A percentile compares a stretch with the other conserved stretches of the same genome.
phyloP scores from a whole-genome alignment of 179 eudicot species.

The Dionaea muscipula region DNA sequence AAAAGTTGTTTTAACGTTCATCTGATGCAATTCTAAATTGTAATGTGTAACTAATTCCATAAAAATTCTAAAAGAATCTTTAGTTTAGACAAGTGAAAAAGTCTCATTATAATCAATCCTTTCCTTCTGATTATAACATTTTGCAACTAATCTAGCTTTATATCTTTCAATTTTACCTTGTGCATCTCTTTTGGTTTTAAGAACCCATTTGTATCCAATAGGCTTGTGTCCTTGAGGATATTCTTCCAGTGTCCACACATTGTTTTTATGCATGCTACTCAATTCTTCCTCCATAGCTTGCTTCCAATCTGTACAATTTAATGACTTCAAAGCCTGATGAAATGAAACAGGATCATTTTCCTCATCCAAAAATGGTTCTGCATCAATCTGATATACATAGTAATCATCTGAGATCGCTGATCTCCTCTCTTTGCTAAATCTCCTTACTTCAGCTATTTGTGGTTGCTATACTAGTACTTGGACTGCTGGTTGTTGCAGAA shows the following conservation, averaged over 20 bases:
- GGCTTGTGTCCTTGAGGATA: not conserved
- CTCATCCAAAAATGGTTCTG: not conserved
- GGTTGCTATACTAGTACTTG: not conserved
- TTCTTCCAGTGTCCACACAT: not conserved
- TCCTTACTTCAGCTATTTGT: not conserved
- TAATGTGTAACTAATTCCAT: conserved; percentile 1
- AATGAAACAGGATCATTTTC: not conserved
- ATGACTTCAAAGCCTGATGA: conserved; percentile 2
- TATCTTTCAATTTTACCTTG: conserved; percentile 4
- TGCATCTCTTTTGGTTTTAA: conserved; percentile 2
- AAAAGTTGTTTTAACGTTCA: conserved; percentile 7
- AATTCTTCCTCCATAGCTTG: conserved; percentile 10
- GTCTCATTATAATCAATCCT: conserved; percentile 6
- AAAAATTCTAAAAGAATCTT: not conserved
- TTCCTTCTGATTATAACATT: conserved; percentile 3
- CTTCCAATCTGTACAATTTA: not conserved
- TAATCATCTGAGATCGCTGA: conserved; percentile 3
- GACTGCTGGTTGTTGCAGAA: too few relatives aligned
- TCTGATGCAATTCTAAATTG: conserved; percentile 1
- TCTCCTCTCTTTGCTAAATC: not conserved
- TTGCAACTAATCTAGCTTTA: conserved; percentile 7
- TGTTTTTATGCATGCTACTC: not conserved
- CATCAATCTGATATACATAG: conserved; percentile 3
- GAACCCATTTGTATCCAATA: conserved; percentile 3
- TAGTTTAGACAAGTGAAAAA: not conserved